Evolutionary conservation across 371 early-diverging fungal species (phyloP).

Genomic region (Apophysomyces trapeziformis): DNA sequence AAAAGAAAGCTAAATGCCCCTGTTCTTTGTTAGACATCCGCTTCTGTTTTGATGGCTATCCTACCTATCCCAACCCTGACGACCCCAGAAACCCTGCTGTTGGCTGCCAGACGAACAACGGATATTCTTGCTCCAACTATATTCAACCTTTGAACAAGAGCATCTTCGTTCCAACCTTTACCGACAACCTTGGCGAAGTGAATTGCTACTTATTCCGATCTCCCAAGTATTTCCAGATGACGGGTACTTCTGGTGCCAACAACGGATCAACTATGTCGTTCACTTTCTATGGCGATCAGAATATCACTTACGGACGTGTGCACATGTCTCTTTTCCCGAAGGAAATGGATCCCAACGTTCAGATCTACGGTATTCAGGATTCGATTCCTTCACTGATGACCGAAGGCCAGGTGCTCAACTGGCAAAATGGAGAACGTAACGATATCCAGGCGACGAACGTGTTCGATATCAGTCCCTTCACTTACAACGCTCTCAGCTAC

Average conservation of each 20-base stretch:
- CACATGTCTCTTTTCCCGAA: conserved; percentile 51
- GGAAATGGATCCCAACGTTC: conserved; percentile 49
- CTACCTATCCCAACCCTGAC: conserved; percentile 14
- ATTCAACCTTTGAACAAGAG: conserved; percentile 40
- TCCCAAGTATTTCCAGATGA: conserved; percentile 33
- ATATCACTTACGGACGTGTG: conserved; percentile 34
- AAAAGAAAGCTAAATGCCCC: neutral
- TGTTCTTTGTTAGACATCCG: conserved; percentile 33
- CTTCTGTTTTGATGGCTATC: conserved; percentile 54
- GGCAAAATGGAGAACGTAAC: conserved; percentile 48
- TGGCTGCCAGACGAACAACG: conserved; percentile 44
- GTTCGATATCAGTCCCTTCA: conserved; percentile 38
- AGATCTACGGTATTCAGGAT: conserved; percentile 34
- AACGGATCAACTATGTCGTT: conserved; percentile 48
- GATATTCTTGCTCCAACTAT: conserved; percentile 37
- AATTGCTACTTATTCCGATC: conserved; percentile 46
- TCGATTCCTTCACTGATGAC: conserved; percentile 25
- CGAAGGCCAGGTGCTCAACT: conserved; percentile 32
- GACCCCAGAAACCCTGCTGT: conserved; percentile 35
- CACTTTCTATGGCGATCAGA: conserved; percentile 42
- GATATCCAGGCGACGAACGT: conserved; percentile 47
- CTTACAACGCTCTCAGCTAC: conserved; percentile 47
- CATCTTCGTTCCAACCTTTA: conserved; percentile 39
- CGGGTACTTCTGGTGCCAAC: conserved; percentile 45
- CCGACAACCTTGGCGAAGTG: conserved; percentile 44